Percentiles rank a stretch among this genome's conserved stretches.
Conservation (phyloP, 176 grass and related monocot genomes). For the Bromus sterilis region DNA sequence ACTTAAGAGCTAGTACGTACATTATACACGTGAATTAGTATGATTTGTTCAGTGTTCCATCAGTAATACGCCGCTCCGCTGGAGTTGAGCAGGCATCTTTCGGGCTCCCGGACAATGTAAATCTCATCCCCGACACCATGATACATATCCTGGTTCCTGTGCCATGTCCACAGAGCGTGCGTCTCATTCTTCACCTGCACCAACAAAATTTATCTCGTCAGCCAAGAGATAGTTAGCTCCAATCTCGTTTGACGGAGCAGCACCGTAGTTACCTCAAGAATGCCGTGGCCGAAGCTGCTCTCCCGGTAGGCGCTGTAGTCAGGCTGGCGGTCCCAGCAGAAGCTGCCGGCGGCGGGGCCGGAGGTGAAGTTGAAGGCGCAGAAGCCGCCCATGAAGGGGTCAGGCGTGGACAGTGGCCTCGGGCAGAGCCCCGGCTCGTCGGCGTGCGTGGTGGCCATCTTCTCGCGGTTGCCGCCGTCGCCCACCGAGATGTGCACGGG, state of each 20-base stretch:
- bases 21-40: not conserved
- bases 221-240: not conserved
- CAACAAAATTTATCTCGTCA: not conserved
- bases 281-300: slow-evolving; percentile 84
- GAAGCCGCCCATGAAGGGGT: slow-evolving; percentile 1
- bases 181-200: slow-evolving; percentile 78
- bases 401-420: slow-evolving; percentile 19
- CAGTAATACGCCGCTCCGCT: not conserved
- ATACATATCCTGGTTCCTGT: slow-evolving; percentile 72
- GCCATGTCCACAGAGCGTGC: slow-evolving; percentile 83
- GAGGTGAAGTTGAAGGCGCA: slow-evolving; percentile 59
- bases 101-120: slow-evolving; percentile 61
- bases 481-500: not conserved
- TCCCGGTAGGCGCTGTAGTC: slow-evolving; percentile 4
- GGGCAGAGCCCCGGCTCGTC: slow-evolving; percentile 64
- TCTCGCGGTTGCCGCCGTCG: slow-evolving; percentile 11
- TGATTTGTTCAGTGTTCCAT: not conserved
- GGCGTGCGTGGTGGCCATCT: slow-evolving; percentile 55
- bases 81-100: slow-evolving; percentile 28
- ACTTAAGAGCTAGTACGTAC: not conserved
- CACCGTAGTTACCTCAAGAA: slow-evolving; percentile 62
- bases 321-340: slow-evolving; percentile 61
- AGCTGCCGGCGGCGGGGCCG: slow-evolving; percentile 58
- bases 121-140: slow-evolving; percentile 45
- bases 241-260: not conserved